A percentile compares a stretch with the other conserved stretches of the same genome.
phyloP scores from a whole-genome alignment of 176 grass and related monocot genomes.

The Oryza longistaminata region DNA sequence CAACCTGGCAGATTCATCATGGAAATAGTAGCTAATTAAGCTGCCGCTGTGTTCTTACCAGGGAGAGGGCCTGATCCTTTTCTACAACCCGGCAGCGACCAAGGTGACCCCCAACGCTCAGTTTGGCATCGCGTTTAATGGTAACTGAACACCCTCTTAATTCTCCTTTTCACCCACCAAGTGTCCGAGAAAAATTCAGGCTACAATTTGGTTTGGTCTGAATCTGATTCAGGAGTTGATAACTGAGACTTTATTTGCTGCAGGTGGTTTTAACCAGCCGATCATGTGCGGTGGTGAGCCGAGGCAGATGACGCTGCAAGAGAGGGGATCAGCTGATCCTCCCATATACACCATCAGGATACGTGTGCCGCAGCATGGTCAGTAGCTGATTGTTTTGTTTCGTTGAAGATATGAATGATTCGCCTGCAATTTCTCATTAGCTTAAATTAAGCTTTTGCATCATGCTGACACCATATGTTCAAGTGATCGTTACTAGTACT shows the following conservation, averaged over 20 bases:
- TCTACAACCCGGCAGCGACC: constrained; percentile 77
- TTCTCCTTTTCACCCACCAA: background rate
- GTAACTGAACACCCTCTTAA: background rate
- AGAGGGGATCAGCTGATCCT: constrained; percentile 65
- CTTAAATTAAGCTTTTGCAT: background rate
- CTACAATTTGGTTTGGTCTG: background rate
- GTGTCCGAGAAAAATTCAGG: background rate
- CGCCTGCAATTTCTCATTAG: background rate
- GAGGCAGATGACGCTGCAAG: constrained; percentile 85
- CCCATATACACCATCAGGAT: constrained; percentile 91
- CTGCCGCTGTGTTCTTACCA: constrained; percentile 1
- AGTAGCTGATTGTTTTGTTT: background rate
- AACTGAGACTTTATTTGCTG: background rate
- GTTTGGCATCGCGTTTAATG: constrained; percentile 90
- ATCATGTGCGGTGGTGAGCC: constrained; percentile 95
- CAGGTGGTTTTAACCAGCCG: constrained; percentile 96
- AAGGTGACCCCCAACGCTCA: constrained; percentile 58
- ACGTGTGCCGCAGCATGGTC: constrained; percentile 73
- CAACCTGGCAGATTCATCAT: background rate
- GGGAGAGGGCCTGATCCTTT: constrained; percentile 79
- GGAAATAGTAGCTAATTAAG: background rate
- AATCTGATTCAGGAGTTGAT: background rate
- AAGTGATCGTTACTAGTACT: background rate
- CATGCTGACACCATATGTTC: background rate
- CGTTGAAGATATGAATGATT: background rate